These are phyloP conservation scores for Colletotrichum chlorophyti DNA, from an alignment of 2,329 filamentous ascomycete species.

Conservation along the genomic window DNA sequence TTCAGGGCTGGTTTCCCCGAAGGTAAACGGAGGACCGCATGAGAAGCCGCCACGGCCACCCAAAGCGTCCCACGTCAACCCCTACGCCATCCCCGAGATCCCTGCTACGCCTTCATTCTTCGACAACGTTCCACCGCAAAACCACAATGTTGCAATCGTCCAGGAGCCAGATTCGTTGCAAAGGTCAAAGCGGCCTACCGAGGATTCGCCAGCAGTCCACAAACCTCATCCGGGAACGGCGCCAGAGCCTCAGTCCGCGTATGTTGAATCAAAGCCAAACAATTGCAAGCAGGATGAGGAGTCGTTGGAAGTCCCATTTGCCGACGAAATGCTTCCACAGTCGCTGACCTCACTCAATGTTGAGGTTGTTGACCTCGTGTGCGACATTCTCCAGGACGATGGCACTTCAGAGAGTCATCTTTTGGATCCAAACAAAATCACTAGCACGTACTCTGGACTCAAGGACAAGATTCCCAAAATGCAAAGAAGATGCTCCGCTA, in stretches of 20 bases:
- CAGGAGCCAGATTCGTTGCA: constrained; percentile 20
- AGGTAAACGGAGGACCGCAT: constrained; percentile 37
- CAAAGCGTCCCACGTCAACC: constrained; percentile 36
- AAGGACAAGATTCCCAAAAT: constrained; percentile 35
- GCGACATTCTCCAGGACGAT: constrained; percentile 65
- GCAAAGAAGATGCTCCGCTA: constrained; percentile 40
- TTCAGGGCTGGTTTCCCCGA: constrained; percentile 38
- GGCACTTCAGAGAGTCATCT: constrained; percentile 57
- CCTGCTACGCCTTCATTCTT: constrained; percentile 45
- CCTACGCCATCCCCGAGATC: constrained; percentile 41
- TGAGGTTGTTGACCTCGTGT: constrained; percentile 65
- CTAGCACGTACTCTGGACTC: constrained; percentile 16
- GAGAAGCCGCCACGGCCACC: constrained; percentile 44
- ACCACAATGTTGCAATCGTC: constrained; percentile 8
- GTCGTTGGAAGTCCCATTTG: constrained; percentile 32
- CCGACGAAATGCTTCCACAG: constrained; percentile 58
- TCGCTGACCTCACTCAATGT: constrained; percentile 60
- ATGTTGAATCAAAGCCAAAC: not conserved
- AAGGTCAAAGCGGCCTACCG: not conserved
- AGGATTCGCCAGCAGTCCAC: not conserved
- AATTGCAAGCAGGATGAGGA: constrained; percentile 19
- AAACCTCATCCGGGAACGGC: too few relatives aligned
- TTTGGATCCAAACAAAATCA: constrained; percentile 42
- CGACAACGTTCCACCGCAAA: constrained; percentile 42
- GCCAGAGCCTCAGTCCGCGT: not conserved